A percentile compares a stretch with the other conserved stretches of the same genome.
These are phyloP conservation scores for Nemania bipapillata DNA, from an alignment of 2,329 filamentous ascomycete genomes.

Conservation along the genomic window DNA sequence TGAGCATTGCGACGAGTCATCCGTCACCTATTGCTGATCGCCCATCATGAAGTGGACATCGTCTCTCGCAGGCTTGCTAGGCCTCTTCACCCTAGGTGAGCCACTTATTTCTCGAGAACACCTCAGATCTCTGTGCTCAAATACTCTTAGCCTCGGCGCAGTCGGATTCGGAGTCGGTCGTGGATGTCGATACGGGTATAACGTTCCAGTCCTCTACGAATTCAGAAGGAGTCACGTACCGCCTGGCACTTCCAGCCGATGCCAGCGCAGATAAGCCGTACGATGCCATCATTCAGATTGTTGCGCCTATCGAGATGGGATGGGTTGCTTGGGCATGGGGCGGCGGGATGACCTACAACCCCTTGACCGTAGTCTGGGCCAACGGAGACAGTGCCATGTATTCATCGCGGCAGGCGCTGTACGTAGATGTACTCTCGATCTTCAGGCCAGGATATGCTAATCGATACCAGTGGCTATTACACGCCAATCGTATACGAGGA, in stretches of 20 bases:
- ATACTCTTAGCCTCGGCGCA: conserved; percentile 46
- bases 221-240: conserved; percentile 49
- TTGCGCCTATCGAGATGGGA: conserved; percentile 53
- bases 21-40: background rate
- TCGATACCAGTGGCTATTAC: conserved; percentile 51
- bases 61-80: conserved; percentile 44
- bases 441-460: conserved; percentile 1
- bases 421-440: conserved; percentile 39
- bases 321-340: conserved; percentile 58
- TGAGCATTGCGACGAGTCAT: background rate
- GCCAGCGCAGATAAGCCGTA: conserved; percentile 49
- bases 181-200: conserved; percentile 56
- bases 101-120: background rate
- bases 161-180: conserved; percentile 51
- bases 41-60: conserved; percentile 51
- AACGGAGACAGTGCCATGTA: conserved; percentile 53
- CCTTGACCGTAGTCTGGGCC: conserved; percentile 56
- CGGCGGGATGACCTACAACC: conserved; percentile 57
- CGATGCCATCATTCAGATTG: conserved; percentile 55
- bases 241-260: conserved; percentile 52
- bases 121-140: conserved; percentile 22
- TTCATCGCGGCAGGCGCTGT: conserved; percentile 56
- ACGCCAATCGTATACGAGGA: conserved; percentile 49
- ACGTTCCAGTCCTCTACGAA: conserved; percentile 58
- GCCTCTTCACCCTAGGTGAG: conserved; percentile 51